A percentile compares a stretch with the other conserved stretches of the same genome.
phyloP scores from a whole-genome alignment of 106 monocot genomes.

The Apostasia shenzhenica region DNA sequence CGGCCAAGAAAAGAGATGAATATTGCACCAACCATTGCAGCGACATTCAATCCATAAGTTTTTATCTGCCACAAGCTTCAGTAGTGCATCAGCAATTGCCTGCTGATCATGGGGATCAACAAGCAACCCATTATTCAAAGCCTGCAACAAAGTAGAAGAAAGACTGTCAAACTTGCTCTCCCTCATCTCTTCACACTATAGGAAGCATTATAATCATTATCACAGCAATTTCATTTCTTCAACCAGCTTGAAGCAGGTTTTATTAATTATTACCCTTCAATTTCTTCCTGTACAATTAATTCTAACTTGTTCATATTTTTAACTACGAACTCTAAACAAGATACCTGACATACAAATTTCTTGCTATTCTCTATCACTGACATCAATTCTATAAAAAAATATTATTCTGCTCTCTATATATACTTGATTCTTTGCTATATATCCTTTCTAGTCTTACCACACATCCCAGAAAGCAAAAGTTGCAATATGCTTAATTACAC shows the following conservation, averaged over 20 bases:
- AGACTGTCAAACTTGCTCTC: neutral
- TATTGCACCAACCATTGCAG: conserved; percentile 81
- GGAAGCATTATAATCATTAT: no score
- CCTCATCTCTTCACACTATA: neutral
- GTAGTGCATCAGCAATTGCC: conserved; percentile 83
- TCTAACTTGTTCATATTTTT: no score
- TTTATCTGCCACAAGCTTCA: conserved; percentile 90
- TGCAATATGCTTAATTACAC: conserved; percentile 32
- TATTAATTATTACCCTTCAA: no score
- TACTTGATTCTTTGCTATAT: no score
- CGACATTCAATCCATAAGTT: conserved; percentile 81
- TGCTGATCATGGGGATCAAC: conserved; percentile 88
- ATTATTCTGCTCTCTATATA: no score
- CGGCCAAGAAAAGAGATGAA: conserved; percentile 94
- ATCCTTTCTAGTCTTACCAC: neutral
- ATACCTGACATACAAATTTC: no score
- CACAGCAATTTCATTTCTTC: no score
- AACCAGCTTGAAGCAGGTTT: no score
- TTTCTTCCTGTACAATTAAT: no score
- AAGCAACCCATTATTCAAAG: conserved; percentile 87
- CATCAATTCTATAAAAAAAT: no score
- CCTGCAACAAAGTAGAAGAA: conserved; percentile 26
- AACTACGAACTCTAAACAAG: no score
- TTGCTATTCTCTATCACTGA: no score
- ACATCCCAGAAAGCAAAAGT: neutral